phyloP scores from a whole-genome alignment of 1,284 basidiomycete species.

The Phellinidium pouzarii region DNA sequence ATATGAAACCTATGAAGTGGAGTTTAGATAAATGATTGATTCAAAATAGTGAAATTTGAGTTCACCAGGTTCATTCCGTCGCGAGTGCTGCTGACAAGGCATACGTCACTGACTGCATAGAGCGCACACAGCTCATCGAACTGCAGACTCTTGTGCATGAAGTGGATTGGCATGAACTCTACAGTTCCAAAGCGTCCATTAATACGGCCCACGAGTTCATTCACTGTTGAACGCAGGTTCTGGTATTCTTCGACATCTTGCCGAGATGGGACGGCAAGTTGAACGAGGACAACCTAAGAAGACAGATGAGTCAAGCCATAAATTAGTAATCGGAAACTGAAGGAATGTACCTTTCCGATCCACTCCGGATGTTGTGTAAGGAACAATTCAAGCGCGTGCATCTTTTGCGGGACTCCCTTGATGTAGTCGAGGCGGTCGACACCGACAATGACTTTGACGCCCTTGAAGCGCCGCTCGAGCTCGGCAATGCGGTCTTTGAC shows the following conservation, averaged over 20 bases:
- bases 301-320: not conserved
- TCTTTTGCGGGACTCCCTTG: slow-evolving; percentile 98
- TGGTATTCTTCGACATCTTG: slow-evolving; percentile 99
- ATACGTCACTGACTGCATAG: slow-evolving; percentile 95
- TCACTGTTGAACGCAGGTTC: slow-evolving; percentile 92
- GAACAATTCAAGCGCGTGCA: slow-evolving; percentile 96
- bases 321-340: not conserved
- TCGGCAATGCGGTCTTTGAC: slow-evolving; percentile 77
- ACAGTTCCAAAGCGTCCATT: slow-evolving; percentile 98
- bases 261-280: slow-evolving; percentile 94
- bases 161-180: slow-evolving; percentile 99
- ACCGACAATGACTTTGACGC: slow-evolving; percentile 96
- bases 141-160: slow-evolving; percentile 91
- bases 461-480: slow-evolving; percentile 86
- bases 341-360: slow-evolving; percentile 85
- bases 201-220: slow-evolving; percentile 96
- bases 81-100: slow-evolving; percentile 89
- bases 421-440: slow-evolving; percentile 98
- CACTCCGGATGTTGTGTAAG: slow-evolving; percentile 96
- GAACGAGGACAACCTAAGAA: slow-evolving; percentile 84
- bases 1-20: slow-evolving; percentile 78
- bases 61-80: slow-evolving; percentile 97
- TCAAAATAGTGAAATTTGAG: not conserved
- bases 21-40: not conserved
- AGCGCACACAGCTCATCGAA: slow-evolving; percentile 96